A percentile compares a stretch with the other conserved stretches of the same genome.
Evolutionary conservation across 2,329 filamentous ascomycete genomes (phyloP).

Genomic region (Coniochaeta sp.): DNA sequence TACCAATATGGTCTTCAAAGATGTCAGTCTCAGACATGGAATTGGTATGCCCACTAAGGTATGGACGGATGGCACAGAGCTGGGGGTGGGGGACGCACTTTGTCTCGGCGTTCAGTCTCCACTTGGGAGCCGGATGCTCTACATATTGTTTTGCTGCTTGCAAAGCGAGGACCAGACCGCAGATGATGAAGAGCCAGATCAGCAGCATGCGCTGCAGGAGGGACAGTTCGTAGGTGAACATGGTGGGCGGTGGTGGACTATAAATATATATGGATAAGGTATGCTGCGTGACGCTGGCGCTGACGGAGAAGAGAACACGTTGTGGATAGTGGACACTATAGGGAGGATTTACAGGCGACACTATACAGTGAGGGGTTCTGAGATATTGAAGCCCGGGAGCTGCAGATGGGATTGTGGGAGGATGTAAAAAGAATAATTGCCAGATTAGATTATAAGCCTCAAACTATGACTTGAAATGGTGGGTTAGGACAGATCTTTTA

Average conservation of each 20-base stretch:
- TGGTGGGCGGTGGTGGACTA: background rate
- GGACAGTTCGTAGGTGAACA: constrained; percentile 9
- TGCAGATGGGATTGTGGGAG: background rate
- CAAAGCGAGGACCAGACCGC: constrained; percentile 10
- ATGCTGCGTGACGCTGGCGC: background rate
- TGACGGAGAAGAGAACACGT: background rate
- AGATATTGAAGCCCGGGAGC: background rate
- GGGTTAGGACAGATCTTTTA: background rate
- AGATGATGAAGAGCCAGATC: constrained; percentile 13
- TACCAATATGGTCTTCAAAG: constrained; percentile 12
- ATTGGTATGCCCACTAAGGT: too few relatives aligned
- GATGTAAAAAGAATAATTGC: background rate
- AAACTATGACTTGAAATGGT: background rate
- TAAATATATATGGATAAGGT: too few relatives aligned
- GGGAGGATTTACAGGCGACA: background rate
- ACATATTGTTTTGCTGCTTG: constrained; percentile 10
- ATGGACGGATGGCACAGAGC: background rate
- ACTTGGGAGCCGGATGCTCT: constrained; percentile 7
- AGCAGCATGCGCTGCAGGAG: constrained; percentile 13
- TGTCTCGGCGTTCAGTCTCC: background rate
- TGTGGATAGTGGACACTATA: background rate
- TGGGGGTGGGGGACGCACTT: background rate
- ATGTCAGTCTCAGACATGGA: background rate
- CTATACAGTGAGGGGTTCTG: background rate
- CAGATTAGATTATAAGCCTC: background rate